These are phyloP conservation scores for Oryza glumipatula DNA, from an alignment of 176 grass and related monocot genomes.

Conservation along the genomic window DNA sequence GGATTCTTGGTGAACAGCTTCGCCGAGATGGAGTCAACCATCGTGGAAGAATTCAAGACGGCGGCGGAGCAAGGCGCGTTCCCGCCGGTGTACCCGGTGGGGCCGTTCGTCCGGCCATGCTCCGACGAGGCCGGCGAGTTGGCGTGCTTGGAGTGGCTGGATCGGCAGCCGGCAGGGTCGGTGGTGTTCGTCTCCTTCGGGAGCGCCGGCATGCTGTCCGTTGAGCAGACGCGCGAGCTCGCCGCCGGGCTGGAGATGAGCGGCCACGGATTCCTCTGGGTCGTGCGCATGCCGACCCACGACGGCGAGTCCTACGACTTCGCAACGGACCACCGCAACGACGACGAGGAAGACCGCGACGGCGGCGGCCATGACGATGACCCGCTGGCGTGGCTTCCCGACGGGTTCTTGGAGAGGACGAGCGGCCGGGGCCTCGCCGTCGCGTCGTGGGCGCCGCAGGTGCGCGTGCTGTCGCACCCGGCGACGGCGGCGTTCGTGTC, in stretches of 20 bases:
- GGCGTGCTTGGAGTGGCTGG: conserved; percentile 63
- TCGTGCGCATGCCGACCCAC: conserved; percentile 49
- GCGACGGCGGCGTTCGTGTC: conserved; percentile 65
- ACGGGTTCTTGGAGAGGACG: conserved; percentile 53
- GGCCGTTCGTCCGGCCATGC: conserved; percentile 39
- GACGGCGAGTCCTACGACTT: neutral
- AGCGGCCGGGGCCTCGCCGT: conserved; percentile 44
- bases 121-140: conserved; percentile 25
- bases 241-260: conserved; percentile 68
- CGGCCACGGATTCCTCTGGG: conserved; percentile 58
- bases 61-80: neutral
- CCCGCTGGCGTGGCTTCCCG: conserved; percentile 15
- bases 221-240: conserved; percentile 55
- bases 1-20: conserved; percentile 48
- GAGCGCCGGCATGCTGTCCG: conserved; percentile 53
- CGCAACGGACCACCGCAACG: neutral
- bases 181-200: conserved; percentile 70
- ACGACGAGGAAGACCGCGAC: neutral
- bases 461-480: conserved; percentile 48
- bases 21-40: conserved; percentile 38
- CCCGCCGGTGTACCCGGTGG: conserved; percentile 52
- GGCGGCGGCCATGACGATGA: no score
- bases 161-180: conserved; percentile 50
- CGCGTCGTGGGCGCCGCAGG: conserved; percentile 67
- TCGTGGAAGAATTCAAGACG: neutral